phyloP scores from a whole-genome alignment of 495 filamentous ascomycete genomes.

The Penicillium malachiteum region DNA sequence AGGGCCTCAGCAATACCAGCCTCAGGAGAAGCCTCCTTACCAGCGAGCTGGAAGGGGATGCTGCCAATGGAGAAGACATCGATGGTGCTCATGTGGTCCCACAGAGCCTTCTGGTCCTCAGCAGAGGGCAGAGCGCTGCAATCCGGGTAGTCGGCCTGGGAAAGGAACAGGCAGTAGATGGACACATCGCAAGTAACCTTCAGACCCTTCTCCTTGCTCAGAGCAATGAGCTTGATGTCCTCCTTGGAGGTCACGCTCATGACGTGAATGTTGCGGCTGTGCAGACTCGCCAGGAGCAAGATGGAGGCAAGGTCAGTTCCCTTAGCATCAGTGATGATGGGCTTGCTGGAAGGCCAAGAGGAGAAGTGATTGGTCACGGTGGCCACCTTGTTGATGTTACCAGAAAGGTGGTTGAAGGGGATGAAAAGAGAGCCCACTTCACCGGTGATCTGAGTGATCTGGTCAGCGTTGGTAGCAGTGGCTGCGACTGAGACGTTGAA shows the following conservation, averaged over 20 bases:
- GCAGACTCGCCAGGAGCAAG: slow-evolving; percentile 75
- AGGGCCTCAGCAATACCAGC: slow-evolving; percentile 74
- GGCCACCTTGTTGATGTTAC: slow-evolving; percentile 84
- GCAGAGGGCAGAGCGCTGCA: slow-evolving; percentile 65
- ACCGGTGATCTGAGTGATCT: slow-evolving; percentile 67
- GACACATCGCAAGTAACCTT: slow-evolving; percentile 85
- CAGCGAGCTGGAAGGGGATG: slow-evolving; percentile 75
- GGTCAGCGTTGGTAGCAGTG: slow-evolving; percentile 72
- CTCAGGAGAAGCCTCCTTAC: slow-evolving; percentile 55
- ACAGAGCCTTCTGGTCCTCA: slow-evolving; percentile 74
- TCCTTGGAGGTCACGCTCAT: slow-evolving; percentile 80
- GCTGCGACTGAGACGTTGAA: slow-evolving; percentile 86
- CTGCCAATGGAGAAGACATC: slow-evolving; percentile 84
- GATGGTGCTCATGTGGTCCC: slow-evolving; percentile 74
- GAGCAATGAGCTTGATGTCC: slow-evolving; percentile 75
- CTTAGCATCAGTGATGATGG: slow-evolving; percentile 83
- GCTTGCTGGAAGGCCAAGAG: slow-evolving; percentile 77
- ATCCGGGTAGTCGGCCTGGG: slow-evolving; percentile 69
- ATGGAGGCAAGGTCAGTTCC: slow-evolving; percentile 80
- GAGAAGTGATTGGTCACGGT: slow-evolving; percentile 79
- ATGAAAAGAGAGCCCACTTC: slow-evolving; percentile 86
- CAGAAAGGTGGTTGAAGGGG: slow-evolving; percentile 82
- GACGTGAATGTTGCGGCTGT: slow-evolving; percentile 80
- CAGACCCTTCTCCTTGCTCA: slow-evolving; percentile 79
- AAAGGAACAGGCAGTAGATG: slow-evolving; percentile 77